These are phyloP conservation scores for Rhodomyrtus psidioides DNA, from an alignment of 441 rosid genomes.

Conservation along the genomic window DNA sequence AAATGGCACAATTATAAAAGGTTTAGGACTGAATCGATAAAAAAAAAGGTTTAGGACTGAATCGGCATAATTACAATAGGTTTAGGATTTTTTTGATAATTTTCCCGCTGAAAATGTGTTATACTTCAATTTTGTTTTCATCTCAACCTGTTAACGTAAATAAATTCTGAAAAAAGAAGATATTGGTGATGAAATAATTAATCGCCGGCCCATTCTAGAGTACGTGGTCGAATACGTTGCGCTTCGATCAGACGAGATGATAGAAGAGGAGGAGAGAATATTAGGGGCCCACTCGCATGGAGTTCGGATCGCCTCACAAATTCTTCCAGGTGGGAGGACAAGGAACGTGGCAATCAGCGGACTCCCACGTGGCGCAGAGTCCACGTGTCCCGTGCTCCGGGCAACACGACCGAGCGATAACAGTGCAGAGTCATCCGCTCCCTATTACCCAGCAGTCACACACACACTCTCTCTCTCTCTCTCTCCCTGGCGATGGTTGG, in stretches of 20 bases:
- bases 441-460: background rate
- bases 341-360: background rate
- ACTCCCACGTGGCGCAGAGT: background rate
- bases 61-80: too few relatives aligned
- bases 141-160: background rate
- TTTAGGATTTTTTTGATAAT: too few relatives aligned
- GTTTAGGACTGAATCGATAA: too few relatives aligned
- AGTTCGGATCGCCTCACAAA: background rate
- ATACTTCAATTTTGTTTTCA: background rate
- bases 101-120: background rate
- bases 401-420: background rate
- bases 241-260: background rate
- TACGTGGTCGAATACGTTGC: background rate
- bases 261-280: background rate
- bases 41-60: too few relatives aligned
- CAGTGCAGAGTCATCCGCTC: background rate
- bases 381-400: background rate
- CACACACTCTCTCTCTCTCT: background rate
- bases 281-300: background rate
- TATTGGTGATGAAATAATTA: background rate
- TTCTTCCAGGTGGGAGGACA: background rate
- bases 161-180: background rate
- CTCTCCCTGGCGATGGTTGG: background rate
- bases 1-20: too few relatives aligned
- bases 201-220: background rate